Base-by-base conservation (phyloP, 352 stramenopile species). In the Pythium myriotylum region DNA sequence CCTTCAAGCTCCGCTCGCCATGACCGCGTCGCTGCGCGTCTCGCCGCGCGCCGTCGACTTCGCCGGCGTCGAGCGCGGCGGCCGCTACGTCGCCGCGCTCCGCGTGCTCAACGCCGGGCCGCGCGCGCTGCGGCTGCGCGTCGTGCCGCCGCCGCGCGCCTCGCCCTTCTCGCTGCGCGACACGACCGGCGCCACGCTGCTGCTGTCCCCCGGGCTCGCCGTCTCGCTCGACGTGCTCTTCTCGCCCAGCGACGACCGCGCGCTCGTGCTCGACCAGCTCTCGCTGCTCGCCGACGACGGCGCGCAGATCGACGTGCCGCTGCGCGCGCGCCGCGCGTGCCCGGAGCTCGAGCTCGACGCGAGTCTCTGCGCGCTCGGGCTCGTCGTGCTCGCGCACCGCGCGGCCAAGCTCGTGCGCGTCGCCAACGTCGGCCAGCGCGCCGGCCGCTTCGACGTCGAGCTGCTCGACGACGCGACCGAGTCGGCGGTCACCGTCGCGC, bases 211-310 rank as follows among this genome's bases (percentile, higher is more conserved):
- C 2, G 86, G 85, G 9, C 70, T 95, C 2, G 72, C 68, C 48
- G 39, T 67, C 41, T 81, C 75, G 48, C 87, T 88, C 52, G 85
- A 95, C 23, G 67, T 95, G 9, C 54, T 77, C 6, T 95, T 93
- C 50, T 49, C 83, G 49, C 52, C 59, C 24, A 59, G 40, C 3
- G 29, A 62, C n/a, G 43, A 60, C 48, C 53, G 67, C 19, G 65
- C 73, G 24, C 73, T 88, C 12, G 62, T 92, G 2, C 78, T 91
- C 60, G 86, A 95, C 39, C 73, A 65, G 6, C 19, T 94, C 19
- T 65, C 79, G 32, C 51, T 95, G 24, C 69, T 73, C 37, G 79
- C 68, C 7, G 82, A 93, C 23, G 84, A 93, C 54, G 69, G 69
- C 7, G 86, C 77, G 9, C 42, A 54, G 0, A 59, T 95, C 9